These are phyloP conservation scores for Gnetum montanum DNA, from an alignment of 75 land plant species.

Conservation along the genomic window DNA sequence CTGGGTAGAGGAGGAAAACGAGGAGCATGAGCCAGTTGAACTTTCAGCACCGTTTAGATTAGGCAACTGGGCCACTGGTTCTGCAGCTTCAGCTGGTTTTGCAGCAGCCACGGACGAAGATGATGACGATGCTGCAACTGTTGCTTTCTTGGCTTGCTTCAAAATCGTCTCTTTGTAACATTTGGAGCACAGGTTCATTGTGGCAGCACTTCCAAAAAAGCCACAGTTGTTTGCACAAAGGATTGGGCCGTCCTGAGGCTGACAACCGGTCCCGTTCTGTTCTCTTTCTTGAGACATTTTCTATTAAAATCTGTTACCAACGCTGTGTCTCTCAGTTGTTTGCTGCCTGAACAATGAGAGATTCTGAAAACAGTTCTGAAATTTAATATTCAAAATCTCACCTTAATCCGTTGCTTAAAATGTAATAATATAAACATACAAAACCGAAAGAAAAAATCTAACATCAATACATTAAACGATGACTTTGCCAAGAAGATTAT, in stretches of 20 bases:
- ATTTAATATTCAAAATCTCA: too few species aligned
- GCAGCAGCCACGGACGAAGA: constrained; percentile 17
- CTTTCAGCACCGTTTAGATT: constrained; percentile 3
- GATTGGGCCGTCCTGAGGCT: constrained; percentile 81
- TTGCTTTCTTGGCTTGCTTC: constrained; percentile 63
- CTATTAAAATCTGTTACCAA: too few species aligned
- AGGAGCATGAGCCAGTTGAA: background rate
- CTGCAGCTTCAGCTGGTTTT: constrained; percentile 3
- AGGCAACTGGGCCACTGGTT: constrained; percentile 16
- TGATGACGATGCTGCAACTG: constrained; percentile 43
- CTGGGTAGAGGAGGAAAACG: constrained; percentile 3
- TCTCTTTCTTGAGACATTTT: constrained; percentile 50
- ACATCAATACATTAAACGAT: too few species aligned
- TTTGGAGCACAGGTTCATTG: constrained; percentile 86
- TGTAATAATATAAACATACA: too few species aligned
- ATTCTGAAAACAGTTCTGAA: too few species aligned
- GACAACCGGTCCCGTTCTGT: constrained; percentile 77
- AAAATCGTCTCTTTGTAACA: constrained; percentile 67
- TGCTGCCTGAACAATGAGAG: too few species aligned
- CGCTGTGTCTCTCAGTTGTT: too few species aligned
- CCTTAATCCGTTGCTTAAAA: too few species aligned
- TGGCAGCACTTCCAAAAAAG: constrained; percentile 88
- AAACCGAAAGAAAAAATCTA: too few species aligned
- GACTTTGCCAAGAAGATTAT: too few species aligned
- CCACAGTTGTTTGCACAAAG: constrained; percentile 92